A percentile compares a stretch with the other conserved stretches of the same genome.
Evolutionary conservation across 169 alveolate genomes (phyloP).

Genomic region (Eimeria sp.): DNA sequence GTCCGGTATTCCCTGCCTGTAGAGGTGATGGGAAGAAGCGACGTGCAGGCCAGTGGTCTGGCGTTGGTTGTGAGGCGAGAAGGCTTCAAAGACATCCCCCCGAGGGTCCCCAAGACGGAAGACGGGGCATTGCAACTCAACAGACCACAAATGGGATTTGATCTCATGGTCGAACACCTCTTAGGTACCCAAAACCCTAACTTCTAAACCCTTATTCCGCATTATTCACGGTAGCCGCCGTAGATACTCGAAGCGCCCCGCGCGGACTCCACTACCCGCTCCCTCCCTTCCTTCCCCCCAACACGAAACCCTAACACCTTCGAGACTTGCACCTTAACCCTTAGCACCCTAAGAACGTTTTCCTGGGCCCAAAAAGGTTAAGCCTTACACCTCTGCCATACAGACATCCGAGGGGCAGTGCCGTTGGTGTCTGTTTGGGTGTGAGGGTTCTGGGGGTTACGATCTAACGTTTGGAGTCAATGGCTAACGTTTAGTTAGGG

Average conservation of each 20-base stretch:
- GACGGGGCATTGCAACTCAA: constrained; percentile 61
- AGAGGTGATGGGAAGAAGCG: constrained; percentile 61
- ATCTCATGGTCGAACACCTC: constrained; percentile 74
- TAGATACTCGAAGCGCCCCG: neutral
- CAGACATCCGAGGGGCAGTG: neutral
- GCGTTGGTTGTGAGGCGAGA: constrained; percentile 55
- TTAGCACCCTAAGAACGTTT: neutral
- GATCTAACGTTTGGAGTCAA: neutral
- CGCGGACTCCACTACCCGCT: neutral
- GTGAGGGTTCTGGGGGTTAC: neutral
- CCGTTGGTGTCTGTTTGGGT: neutral
- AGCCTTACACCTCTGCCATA: neutral
- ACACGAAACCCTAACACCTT: neutral
- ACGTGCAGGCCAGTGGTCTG: constrained; percentile 73
- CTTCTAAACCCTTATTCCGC: neutral
- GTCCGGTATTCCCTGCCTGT: constrained; percentile 51
- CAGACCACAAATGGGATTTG: constrained; percentile 66
- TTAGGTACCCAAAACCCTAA: constrained; percentile 49
- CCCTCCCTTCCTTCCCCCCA: neutral
- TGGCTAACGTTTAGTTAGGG: neutral
- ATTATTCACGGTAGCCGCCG: neutral
- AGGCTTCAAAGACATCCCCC: constrained; percentile 81
- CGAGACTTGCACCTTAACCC: neutral
- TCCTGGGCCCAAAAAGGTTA: neutral
- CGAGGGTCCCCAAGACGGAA: constrained; percentile 21